Evolutionary conservation across 495 filamentous ascomycete species (phyloP).

Genomic region (Astrocystis sublimbata): DNA sequence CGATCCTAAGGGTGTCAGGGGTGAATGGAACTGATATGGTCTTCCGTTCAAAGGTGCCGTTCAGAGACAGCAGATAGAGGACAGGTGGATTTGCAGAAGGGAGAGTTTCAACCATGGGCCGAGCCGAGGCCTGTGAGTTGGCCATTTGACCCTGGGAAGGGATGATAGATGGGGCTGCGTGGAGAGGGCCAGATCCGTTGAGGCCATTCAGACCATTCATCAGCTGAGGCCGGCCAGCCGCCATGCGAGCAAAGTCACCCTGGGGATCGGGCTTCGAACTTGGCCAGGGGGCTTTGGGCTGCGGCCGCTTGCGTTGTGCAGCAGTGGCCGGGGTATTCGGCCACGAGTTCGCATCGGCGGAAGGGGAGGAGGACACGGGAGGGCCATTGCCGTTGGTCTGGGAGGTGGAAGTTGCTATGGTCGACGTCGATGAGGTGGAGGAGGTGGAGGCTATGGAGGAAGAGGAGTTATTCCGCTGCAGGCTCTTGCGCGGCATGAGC

Average conservation of each 20-base stretch:
- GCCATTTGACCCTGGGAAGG: constrained; percentile 48
- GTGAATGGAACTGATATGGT: constrained; percentile 87
- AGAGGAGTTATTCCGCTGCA: constrained; percentile 83
- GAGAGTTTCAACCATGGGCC: constrained; percentile 54
- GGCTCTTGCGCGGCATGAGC: constrained; percentile 81
- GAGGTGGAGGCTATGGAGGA: constrained; percentile 75
- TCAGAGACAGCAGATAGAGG: constrained; percentile 80
- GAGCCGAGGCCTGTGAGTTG: constrained; percentile 41
- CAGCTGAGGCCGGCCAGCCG: constrained; percentile 43
- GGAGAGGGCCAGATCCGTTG: constrained; percentile 71
- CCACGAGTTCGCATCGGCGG: constrained; percentile 48
- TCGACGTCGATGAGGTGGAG: constrained; percentile 64
- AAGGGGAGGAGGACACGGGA: constrained; percentile 38
- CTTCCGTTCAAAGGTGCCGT: constrained; percentile 94
- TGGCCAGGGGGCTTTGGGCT: constrained; percentile 69
- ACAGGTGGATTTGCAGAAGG: constrained; percentile 67
- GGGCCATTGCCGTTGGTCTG: constrained; percentile 46
- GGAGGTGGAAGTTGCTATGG: constrained; percentile 44
- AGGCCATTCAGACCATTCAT: constrained; percentile 57
- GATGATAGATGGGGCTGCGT: constrained; percentile 71
- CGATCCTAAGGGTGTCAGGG: constrained; percentile 87
- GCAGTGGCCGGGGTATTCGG: constrained; percentile 45
- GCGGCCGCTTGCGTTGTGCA: constrained; percentile 64
- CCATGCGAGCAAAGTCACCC: constrained; percentile 47
- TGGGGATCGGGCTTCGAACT: constrained; percentile 46